Evolutionary conservation across 1,139 yeast genomes (phyloP).

Genomic region (Hemisphaericaspora subhashii): DNA sequence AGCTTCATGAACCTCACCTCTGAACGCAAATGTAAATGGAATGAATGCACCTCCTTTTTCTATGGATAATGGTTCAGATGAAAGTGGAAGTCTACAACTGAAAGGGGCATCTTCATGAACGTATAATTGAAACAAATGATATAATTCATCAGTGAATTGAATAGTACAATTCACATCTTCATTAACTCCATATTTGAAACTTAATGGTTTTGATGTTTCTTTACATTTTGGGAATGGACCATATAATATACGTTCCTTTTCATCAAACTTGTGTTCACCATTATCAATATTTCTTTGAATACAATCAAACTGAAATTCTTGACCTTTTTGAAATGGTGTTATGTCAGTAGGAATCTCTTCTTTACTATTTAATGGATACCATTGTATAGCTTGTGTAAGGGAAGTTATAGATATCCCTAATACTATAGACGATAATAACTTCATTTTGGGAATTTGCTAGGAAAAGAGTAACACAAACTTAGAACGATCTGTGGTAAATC

Average conservation of each 20-base stretch:
- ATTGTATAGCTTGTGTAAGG: constrained; percentile 21
- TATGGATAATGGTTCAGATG: constrained; percentile 40
- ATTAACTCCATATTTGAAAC: constrained; percentile 51
- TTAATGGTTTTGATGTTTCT: constrained; percentile 62
- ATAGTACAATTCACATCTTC: constrained; percentile 64
- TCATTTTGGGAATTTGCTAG: too few relatives aligned
- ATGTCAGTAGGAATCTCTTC: constrained; percentile 40
- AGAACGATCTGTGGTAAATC: too few relatives aligned
- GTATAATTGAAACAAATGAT: constrained; percentile 71
- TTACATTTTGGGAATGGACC: constrained; percentile 60
- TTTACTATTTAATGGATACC: constrained; percentile 36
- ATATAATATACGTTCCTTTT: constrained; percentile 56
- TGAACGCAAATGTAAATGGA: constrained; percentile 64
- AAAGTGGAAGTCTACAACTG: constrained; percentile 62
- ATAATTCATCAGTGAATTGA: constrained; percentile 62
- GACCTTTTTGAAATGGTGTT: constrained; percentile 42
- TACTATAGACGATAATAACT: constrained; percentile 7
- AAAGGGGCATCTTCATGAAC: constrained; percentile 78
- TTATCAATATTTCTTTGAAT: constrained; percentile 67
- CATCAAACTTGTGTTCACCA: constrained; percentile 75
- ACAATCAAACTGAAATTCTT: constrained; percentile 56
- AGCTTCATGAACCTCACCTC: constrained; percentile 68
- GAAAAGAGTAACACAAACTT: too few relatives aligned
- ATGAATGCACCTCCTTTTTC: constrained; percentile 53
- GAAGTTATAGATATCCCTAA: constrained; percentile 6